phyloP scores from a whole-genome alignment of 2,329 filamentous ascomycete species.

The Chrysosphaeria jannelii region DNA sequence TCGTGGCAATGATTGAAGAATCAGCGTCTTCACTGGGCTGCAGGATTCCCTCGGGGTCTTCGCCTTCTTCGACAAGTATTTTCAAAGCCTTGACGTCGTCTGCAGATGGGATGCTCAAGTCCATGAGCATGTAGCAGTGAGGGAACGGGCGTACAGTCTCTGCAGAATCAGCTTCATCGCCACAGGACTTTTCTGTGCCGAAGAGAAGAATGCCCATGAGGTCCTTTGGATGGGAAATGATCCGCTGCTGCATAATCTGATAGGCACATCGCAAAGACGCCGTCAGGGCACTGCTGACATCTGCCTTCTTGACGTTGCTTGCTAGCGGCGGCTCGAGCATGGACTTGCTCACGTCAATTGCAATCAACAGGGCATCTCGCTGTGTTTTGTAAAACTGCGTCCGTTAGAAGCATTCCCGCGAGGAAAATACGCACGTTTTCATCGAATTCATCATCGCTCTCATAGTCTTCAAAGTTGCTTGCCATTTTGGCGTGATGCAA shows the following conservation, averaged over 20 bases:
- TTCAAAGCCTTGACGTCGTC: slow-evolving; percentile 61
- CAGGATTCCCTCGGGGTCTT: slow-evolving; percentile 37
- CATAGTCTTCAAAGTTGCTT: slow-evolving; percentile 43
- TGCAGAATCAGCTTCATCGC: slow-evolving; percentile 14
- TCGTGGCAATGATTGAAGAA: slow-evolving; percentile 51
- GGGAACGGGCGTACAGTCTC: slow-evolving; percentile 27
- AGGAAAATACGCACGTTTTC: slow-evolving; percentile 4
- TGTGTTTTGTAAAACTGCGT: slow-evolving; percentile 42
- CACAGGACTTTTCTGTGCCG: slow-evolving; percentile 62
- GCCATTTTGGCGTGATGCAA: no score
- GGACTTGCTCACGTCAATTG: slow-evolving; percentile 67
- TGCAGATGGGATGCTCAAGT: slow-evolving; percentile 66
- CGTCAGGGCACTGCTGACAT: slow-evolving; percentile 45
- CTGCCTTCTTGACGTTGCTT: slow-evolving; percentile 58
- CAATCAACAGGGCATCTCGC: slow-evolving; percentile 95
- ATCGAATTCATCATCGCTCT: slow-evolving; percentile 28
- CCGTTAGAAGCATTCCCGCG: neutral
- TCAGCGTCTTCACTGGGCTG: slow-evolving; percentile 27
- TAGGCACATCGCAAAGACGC: slow-evolving; percentile 87
- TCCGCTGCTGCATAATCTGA: slow-evolving; percentile 87
- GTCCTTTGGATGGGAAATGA: slow-evolving; percentile 85
- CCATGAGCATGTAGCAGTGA: slow-evolving; percentile 72
- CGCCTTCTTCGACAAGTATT: slow-evolving; percentile 46
- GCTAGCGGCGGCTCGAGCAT: slow-evolving; percentile 43
- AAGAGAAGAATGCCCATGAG: slow-evolving; percentile 93